Conservation (phyloP, 164 flowering plant species). For the Euptelea pleiosperma region DNA sequence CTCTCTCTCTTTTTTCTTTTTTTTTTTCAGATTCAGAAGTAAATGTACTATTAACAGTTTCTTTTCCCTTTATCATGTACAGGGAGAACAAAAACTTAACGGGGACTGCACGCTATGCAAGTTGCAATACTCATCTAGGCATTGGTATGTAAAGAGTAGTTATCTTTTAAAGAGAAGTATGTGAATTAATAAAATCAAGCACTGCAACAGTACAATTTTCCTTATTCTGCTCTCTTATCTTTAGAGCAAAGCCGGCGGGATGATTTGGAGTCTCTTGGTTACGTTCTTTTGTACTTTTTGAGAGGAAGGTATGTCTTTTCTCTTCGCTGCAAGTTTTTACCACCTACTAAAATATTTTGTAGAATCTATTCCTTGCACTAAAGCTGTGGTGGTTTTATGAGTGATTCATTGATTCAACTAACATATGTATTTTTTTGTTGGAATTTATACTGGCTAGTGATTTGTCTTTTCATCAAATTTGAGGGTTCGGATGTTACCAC, state of each 20-base stretch:
- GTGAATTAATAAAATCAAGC: not conserved
- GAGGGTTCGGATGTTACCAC: not conserved
- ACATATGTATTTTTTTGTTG: not conserved
- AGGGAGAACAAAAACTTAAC: conserved; percentile 97
- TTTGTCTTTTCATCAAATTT: not conserved
- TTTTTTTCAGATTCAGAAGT: too few relatives aligned
- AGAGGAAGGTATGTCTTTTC: conserved; percentile 73
- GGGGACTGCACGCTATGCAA: conserved; percentile 98
- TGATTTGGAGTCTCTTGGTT: conserved; percentile 97
- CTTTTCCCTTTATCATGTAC: conserved; percentile 5
- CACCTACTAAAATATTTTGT: not conserved
- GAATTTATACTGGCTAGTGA: not conserved
- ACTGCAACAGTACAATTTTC: not conserved
- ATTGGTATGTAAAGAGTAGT: conserved; percentile 64
- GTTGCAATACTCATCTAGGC: conserved; percentile 99
- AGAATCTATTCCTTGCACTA: not conserved
- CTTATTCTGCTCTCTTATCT: conserved; percentile 12
- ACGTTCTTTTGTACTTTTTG: conserved; percentile 83
- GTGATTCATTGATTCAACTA: not conserved
- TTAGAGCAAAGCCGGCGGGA: conserved; percentile 98
- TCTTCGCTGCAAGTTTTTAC: not conserved
- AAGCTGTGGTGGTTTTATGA: not conserved
- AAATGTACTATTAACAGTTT: too few relatives aligned
- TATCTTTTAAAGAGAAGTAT: too few relatives aligned
- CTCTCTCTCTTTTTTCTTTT: too few relatives aligned